phyloP scores from a whole-genome alignment of 495 filamentous ascomycete genomes.

The Penicillium paradoxum region DNA sequence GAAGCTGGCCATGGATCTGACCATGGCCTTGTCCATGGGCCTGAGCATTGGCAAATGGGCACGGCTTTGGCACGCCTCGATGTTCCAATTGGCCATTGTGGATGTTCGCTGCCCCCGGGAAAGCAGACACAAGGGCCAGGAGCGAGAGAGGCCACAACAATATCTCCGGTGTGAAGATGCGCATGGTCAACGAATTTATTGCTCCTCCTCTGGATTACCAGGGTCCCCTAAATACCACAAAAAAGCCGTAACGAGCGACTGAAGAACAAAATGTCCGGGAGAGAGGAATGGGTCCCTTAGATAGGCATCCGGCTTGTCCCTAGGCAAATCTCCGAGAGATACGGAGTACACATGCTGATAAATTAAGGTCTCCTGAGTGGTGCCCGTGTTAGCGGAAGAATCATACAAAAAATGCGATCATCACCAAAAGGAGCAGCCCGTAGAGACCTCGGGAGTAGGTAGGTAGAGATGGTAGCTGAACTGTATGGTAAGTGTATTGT shows the following conservation, averaged over 20 bases:
- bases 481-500: background rate
- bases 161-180: background rate
- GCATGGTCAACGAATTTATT: slow-evolving; percentile 9
- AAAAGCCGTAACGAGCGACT: background rate
- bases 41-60: slow-evolving; percentile 20
- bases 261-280: background rate
- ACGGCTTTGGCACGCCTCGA: slow-evolving; percentile 18
- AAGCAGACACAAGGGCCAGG: slow-evolving; percentile 3
- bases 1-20: background rate
- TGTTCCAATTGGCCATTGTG: slow-evolving; percentile 4
- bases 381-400: background rate
- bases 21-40: too few species aligned
- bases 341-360: background rate
- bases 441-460: background rate
- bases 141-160: slow-evolving; percentile 7
- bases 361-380: slow-evolving; percentile 15
- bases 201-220: background rate
- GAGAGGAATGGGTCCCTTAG: background rate
- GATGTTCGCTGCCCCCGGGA: slow-evolving; percentile 5
- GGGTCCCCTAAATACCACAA: background rate
- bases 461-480: background rate
- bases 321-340: background rate
- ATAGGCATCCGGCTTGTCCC: background rate
- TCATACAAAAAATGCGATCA: background rate
- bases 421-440: background rate